Base-by-base conservation (phyloP, 2,329 filamentous ascomycete species). In the Colletotrichum trifolii region DNA sequence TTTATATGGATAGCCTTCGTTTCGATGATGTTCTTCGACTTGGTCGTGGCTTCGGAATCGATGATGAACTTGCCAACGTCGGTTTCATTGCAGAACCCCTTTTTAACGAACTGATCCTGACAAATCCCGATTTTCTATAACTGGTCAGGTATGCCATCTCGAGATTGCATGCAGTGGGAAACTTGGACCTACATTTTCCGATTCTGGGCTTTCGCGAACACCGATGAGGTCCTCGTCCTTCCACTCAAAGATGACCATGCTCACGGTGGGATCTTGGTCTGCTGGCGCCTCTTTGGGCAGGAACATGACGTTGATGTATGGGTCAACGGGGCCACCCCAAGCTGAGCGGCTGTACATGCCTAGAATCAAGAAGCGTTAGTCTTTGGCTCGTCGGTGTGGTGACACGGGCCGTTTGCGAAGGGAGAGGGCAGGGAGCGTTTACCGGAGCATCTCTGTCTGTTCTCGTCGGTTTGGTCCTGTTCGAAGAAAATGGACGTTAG, bases 181-280 rank as follows among this genome's bases (percentile, higher is more conserved):
- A 15, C 10, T 34, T 46, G 63, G 4, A 69, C 79, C 70, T 83
- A 90, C 88, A 73, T 85, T 82, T 52, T 79, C 75, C 39, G 84
- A 80, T 56, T 85, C 83, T 13, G 84, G 78, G 35, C 83, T 82
- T 54, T 87, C 82, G 40, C 85, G 84, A 64, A 91, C 85, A 47
- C 95, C 94, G 69, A 99, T 89, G 60, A 95, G 83, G 55, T 87
- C 80, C 74, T 91, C 89, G 74, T 99, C 96, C 70, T 86, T 89
- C 93, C 94, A 99, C 79, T 99, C 95, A 77, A 97, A 99, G 68
- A 99, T 90, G 56, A 97, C 84, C 71, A 97, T 79, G 76, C 93
- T 96, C 69, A 94, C 90, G 47, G 93, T 83, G 6, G 92, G 91
- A 75, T 97, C 91, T 49, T 85, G 81, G 60, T 89, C 83, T 38